Evolutionary conservation across 805 yeast species (phyloP).

Genomic region (Hanseniaspora opuntiae): DNA sequence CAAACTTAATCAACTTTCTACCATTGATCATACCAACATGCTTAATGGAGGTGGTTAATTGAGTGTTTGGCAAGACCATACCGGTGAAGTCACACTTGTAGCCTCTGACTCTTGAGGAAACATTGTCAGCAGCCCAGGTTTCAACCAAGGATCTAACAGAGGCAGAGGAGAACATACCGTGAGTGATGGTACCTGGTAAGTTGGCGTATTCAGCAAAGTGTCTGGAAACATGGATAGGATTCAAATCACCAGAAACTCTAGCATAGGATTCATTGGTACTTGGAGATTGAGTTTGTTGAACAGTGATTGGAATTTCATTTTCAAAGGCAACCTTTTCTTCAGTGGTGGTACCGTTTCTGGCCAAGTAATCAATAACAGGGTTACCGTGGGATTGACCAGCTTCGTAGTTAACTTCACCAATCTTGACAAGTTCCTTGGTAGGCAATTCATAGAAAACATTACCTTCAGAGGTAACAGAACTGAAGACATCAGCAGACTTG

Average conservation of each 20-base stretch:
- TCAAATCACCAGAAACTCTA: slow-evolving; percentile 93
- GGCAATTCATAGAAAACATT: slow-evolving; percentile 77
- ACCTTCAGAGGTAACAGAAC: slow-evolving; percentile 74
- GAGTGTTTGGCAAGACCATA: slow-evolving; percentile 95
- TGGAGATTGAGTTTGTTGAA: slow-evolving; percentile 61
- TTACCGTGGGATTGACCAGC: slow-evolving; percentile 92
- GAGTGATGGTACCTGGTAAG: slow-evolving; percentile 95
- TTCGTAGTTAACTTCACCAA: slow-evolving; percentile 73
- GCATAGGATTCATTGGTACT: slow-evolving; percentile 94
- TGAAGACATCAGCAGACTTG: slow-evolving; percentile 61
- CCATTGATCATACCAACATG: slow-evolving; percentile 99
- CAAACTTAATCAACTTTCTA: slow-evolving; percentile 89
- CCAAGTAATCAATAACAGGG: slow-evolving; percentile 88
- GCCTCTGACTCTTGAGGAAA: slow-evolving; percentile 89
- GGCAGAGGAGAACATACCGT: slow-evolving; percentile 98
- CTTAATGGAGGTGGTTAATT: slow-evolving; percentile 71
- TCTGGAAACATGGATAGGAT: slow-evolving; percentile 94
- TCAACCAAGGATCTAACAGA: slow-evolving; percentile 89
- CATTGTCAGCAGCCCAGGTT: slow-evolving; percentile 96
- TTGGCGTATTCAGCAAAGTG: slow-evolving; percentile 86
- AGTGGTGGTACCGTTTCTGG: slow-evolving; percentile 81
- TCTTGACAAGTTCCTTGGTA: slow-evolving; percentile 72
- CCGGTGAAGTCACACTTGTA: slow-evolving; percentile 83
- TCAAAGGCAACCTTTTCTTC: slow-evolving; percentile 90
- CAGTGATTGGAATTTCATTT: slow-evolving; percentile 72